These are phyloP conservation scores for Hypsizygus marmoreus DNA, from an alignment of 768 basidiomycete species.

Conservation along the genomic window DNA sequence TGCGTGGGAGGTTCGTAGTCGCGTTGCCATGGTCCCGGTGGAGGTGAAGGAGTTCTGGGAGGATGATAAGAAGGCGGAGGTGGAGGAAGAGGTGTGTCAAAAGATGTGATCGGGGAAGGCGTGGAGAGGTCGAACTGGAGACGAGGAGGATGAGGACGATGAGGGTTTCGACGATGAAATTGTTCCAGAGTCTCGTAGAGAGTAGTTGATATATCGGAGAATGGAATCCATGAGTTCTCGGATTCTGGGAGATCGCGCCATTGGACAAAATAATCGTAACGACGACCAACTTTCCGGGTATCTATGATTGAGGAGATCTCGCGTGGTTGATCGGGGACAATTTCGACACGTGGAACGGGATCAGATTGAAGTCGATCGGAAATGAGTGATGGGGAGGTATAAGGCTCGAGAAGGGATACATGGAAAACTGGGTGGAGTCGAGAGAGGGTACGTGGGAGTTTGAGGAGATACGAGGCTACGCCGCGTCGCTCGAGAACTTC, in stretches of 20 bases:
- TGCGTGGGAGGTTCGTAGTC: constrained; percentile 21
- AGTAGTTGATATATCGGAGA: constrained; percentile 34
- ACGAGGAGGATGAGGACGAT: constrained; percentile 27
- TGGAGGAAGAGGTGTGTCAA: background rate
- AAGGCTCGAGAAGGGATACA: constrained; percentile 36
- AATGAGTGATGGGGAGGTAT: constrained; percentile 32
- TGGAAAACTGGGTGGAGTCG: constrained; percentile 42
- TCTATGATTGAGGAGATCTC: constrained; percentile 29
- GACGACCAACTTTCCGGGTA: constrained; percentile 31
- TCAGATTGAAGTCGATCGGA: constrained; percentile 25
- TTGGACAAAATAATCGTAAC: constrained; percentile 35
- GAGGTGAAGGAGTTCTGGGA: constrained; percentile 9
- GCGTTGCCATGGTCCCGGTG: constrained; percentile 7
- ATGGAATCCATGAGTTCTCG: constrained; percentile 36
- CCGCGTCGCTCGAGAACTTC: constrained; percentile 12
- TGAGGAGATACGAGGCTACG: constrained; percentile 27
- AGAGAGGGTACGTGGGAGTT: constrained; percentile 32
- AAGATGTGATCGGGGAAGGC: constrained; percentile 1
- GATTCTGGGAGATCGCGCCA: constrained; percentile 26
- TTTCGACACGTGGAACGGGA: constrained; percentile 23
- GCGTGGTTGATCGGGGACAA: constrained; percentile 10
- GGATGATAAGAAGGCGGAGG: background rate
- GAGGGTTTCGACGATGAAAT: constrained; percentile 35
- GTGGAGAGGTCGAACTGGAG: constrained; percentile 13
- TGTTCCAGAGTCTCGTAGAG: constrained; percentile 30